Conservation (phyloP, 495 filamentous ascomycete genomes). For the Aspergillus kassunensis region DNA sequence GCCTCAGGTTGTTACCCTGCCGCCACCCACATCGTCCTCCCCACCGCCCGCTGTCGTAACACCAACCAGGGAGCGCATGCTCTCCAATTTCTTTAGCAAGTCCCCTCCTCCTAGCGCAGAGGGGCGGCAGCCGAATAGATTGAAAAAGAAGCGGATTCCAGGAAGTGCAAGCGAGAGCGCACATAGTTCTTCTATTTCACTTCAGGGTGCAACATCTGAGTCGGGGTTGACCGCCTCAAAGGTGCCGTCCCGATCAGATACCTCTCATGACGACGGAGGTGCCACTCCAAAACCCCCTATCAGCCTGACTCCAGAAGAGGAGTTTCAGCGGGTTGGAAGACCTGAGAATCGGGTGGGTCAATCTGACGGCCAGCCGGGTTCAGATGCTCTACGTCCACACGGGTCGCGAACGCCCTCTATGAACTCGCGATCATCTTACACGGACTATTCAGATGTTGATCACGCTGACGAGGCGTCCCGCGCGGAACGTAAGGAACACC, state of each 20-base stretch:
- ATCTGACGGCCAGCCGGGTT: slow-evolving; percentile 18
- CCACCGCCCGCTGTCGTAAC: slow-evolving; percentile 50
- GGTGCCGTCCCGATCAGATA: slow-evolving; percentile 16
- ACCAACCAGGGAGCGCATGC: slow-evolving; percentile 64
- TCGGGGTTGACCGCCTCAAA: slow-evolving; percentile 16
- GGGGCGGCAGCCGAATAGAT: slow-evolving; percentile 68
- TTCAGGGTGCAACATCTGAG: slow-evolving; percentile 45
- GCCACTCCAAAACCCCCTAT: slow-evolving; percentile 31
- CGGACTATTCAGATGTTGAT: slow-evolving; percentile 74
- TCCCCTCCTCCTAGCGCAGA: slow-evolving; percentile 54
- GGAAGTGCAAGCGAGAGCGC: slow-evolving; percentile 75
- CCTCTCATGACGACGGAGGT: slow-evolving; percentile 25
- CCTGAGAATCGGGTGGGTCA: slow-evolving; percentile 15
- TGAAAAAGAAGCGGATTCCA: slow-evolving; percentile 76
- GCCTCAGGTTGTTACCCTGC: slow-evolving; percentile 42
- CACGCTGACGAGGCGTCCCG: slow-evolving; percentile 57
- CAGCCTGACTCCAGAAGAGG: slow-evolving; percentile 22
- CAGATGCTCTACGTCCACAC: slow-evolving; percentile 55
- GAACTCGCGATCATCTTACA: slow-evolving; percentile 68
- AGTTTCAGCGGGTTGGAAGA: slow-evolving; percentile 19
- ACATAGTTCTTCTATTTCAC: slow-evolving; percentile 76
- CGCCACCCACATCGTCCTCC: slow-evolving; percentile 28
- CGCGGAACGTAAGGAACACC: slow-evolving; percentile 59
- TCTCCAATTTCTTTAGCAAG: slow-evolving; percentile 64
- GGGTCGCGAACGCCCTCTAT: slow-evolving; percentile 65